Evolutionary conservation across 768 basidiomycete species (phyloP).

Genomic region (Hortiboletus flavorubellus): DNA sequence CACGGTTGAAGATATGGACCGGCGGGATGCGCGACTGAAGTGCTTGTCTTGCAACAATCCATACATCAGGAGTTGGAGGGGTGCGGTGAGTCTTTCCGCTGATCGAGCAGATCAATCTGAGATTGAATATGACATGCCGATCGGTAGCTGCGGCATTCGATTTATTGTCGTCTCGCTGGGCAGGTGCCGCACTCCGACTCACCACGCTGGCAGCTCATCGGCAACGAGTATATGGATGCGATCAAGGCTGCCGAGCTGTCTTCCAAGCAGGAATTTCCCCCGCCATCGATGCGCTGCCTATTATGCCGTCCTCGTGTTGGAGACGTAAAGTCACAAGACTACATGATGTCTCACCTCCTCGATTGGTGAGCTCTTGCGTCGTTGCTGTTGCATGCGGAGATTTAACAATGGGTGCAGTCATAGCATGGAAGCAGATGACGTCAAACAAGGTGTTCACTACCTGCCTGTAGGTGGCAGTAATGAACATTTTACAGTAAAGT

Average conservation of each 20-base stretch:
- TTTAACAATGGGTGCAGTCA: too few species aligned
- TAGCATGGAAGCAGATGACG: too few species aligned
- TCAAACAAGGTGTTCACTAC: too few species aligned
- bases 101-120: not conserved
- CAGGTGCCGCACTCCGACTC: accelerated
- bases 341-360: not conserved
- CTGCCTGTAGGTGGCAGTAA: not conserved
- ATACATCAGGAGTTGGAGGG: not conserved
- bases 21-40: not conserved
- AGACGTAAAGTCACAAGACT: not conserved
- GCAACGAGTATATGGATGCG: not conserved
- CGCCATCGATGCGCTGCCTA: not conserved
- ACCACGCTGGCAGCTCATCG: not conserved
- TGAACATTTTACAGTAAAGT: too few species aligned
- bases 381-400: not conserved
- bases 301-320: not conserved
- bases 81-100: not conserved
- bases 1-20: constrained; percentile 1
- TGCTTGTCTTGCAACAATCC: not conserved
- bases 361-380: not conserved
- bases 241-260: not conserved
- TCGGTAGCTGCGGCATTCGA: not conserved
- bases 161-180: too few species aligned
- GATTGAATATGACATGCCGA: not conserved
- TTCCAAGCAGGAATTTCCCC: too few species aligned